Conservation (phyloP, 2,329 filamentous ascomycete species). For the Ophidiomyces ophidiicola region DNA sequence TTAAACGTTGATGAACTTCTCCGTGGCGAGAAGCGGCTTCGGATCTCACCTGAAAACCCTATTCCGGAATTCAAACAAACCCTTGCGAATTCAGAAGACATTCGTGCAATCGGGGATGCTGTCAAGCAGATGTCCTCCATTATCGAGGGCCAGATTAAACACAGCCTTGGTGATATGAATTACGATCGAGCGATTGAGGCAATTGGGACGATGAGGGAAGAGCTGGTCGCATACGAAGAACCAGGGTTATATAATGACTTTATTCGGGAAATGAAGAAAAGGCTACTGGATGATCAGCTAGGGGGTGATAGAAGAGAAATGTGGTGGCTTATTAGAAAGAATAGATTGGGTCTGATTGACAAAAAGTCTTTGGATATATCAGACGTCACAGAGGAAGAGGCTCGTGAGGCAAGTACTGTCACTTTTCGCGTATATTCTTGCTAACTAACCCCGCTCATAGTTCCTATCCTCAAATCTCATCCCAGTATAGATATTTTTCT, state of each 20-base stretch:
- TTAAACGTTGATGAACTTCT: conserved; percentile 76
- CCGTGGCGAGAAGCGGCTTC: conserved; percentile 41
- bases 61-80: conserved; percentile 84
- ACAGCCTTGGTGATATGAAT: conserved; percentile 61
- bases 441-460: conserved; percentile 14
- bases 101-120: conserved; percentile 53
- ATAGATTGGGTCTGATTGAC: conserved; percentile 61
- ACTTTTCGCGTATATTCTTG: neutral
- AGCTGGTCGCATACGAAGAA: conserved; percentile 63
- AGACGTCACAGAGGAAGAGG: conserved; percentile 56
- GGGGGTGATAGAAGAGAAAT: conserved; percentile 69
- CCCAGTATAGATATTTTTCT: neutral
- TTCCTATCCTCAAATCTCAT: conserved; percentile 17
- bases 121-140: conserved; percentile 63
- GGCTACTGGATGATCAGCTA: conserved; percentile 55
- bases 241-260: conserved; percentile 66
- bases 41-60: conserved; percentile 58
- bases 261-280: conserved; percentile 57
- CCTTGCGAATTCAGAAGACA: conserved; percentile 48
- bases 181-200: conserved; percentile 67
- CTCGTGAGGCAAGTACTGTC: conserved; percentile 39
- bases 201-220: conserved; percentile 63
- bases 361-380: conserved; percentile 50
- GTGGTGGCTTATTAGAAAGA: conserved; percentile 61
- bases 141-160: conserved; percentile 54